Conservation (phyloP, 1,284 basidiomycete species). For the Phellinidium pouzarii region DNA sequence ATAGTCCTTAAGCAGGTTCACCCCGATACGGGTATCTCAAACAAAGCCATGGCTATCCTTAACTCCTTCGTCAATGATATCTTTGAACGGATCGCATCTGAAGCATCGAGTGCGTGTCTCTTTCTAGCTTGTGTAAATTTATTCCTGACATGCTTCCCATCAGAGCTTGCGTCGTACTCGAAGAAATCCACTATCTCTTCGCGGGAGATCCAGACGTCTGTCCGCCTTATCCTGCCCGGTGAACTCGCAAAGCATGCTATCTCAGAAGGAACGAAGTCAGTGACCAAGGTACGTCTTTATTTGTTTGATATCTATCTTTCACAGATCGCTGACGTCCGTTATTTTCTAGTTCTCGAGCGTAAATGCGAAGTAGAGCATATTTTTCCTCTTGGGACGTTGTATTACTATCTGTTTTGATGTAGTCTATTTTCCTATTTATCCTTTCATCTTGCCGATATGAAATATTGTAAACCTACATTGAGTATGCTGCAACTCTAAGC, state of each 20-base stretch:
- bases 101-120: constrained; percentile 39
- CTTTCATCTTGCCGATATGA: neutral
- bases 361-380: constrained; percentile 40
- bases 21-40: constrained; percentile 54
- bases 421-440: constrained; percentile 16
- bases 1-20: constrained; percentile 45
- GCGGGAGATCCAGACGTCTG: constrained; percentile 53
- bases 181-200: constrained; percentile 56
- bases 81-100: constrained; percentile 49
- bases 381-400: constrained; percentile 11
- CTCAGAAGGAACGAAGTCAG: constrained; percentile 44
- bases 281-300: constrained; percentile 30
- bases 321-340: constrained; percentile 3
- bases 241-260: constrained; percentile 66
- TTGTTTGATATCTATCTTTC: neutral
- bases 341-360: constrained; percentile 54
- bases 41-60: constrained; percentile 55
- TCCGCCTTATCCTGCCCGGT: constrained; percentile 51
- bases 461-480: too few relatives aligned
- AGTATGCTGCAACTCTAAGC: too few relatives aligned
- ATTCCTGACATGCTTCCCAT: neutral
- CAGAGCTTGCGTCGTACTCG: constrained; percentile 49
- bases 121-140: constrained; percentile 22
- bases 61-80: constrained; percentile 50
- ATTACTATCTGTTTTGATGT: constrained; percentile 14